Base-by-base conservation (phyloP, 345 rosid genomes). In the Eucalyptus erythrocorys region DNA sequence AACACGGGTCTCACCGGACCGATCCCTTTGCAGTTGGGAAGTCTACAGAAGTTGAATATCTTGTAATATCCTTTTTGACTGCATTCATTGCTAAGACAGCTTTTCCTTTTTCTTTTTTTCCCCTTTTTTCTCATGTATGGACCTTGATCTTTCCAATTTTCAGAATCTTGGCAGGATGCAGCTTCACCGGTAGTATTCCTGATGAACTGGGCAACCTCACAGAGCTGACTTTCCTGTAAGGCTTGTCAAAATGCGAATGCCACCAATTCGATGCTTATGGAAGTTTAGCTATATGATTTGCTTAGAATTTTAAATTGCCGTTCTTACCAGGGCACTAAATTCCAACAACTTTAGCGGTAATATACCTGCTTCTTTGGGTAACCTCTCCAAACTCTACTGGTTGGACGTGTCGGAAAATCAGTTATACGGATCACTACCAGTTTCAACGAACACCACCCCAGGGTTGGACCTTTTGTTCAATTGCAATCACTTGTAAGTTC, bases 141-240 rank as follows among this genome's bases (percentile, higher is more conserved):
- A 11, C 45, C 34, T 45, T 17, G 59, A 24, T 10, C 26, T 51
- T 66, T 43, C 32, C 15, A 47, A 57, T 48, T 86, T 91, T 86
- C 95, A 98, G 99, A 87, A 98, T 97, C 86, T 89, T 98, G 48
- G 99, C 97, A 48, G 97, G 96, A 1, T 98, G 97, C 90, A 91
- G 98, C 90, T 94, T 98, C 92, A 94, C 93, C 49, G 99, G 99
- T 49, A 92, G 68, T 87, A 94, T 98, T 88, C 99, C 99, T 27
- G 93, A 93, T 42, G 97, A 97, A 87, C 89, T 98, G 61, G 99
- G 99, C 88, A 95, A 91, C 90, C 98, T 98, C 90, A 89, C 91
- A 22, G 95, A 94, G 81, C 92, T 98, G 89, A 93, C 98, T 81
- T 98, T 98, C 95, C 87, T 98, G 99, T 98, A 94, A 94, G 97